Evolutionary conservation across 805 yeast genomes (phyloP).

Genomic region (Cyberlindnera euphorbiae): DNA sequence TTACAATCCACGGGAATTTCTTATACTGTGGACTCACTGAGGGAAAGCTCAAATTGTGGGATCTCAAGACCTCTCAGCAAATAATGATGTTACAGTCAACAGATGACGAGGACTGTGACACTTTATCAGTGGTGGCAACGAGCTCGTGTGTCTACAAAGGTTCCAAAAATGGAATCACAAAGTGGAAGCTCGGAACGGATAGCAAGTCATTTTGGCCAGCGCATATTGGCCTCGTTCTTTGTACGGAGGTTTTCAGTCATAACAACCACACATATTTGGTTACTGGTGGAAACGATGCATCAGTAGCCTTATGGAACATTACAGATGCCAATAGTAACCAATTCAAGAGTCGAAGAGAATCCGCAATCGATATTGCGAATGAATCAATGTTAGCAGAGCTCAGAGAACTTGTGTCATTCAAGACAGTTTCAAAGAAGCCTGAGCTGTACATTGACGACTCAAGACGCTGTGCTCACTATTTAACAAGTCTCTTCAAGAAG

Average conservation of each 20-base stretch:
- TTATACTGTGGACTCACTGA: conserved; percentile 78
- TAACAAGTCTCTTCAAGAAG: conserved; percentile 54
- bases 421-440: conserved; percentile 74
- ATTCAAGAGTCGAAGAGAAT: conserved; percentile 6
- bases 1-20: conserved; percentile 59
- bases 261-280: conserved; percentile 42
- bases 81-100: conserved; percentile 38
- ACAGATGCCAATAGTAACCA: conserved; percentile 8
- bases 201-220: conserved; percentile 44
- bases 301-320: conserved; percentile 70
- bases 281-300: conserved; percentile 67
- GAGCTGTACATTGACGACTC: conserved; percentile 70
- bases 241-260: conserved; percentile 45
- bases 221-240: conserved; percentile 51
- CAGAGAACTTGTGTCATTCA: conserved; percentile 56
- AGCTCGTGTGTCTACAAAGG: conserved; percentile 58
- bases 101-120: conserved; percentile 37
- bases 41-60: conserved; percentile 82
- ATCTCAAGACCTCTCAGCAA: conserved; percentile 74
- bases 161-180: conserved; percentile 43
- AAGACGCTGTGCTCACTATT: conserved; percentile 77
- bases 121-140: conserved; percentile 55
- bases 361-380: conserved; percentile 36
- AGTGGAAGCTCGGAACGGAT: conserved; percentile 47
- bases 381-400: conserved; percentile 64